phyloP scores from a whole-genome alignment of 192 early-diverging fungal species.

The Jimgerdemannia flammicorona region DNA sequence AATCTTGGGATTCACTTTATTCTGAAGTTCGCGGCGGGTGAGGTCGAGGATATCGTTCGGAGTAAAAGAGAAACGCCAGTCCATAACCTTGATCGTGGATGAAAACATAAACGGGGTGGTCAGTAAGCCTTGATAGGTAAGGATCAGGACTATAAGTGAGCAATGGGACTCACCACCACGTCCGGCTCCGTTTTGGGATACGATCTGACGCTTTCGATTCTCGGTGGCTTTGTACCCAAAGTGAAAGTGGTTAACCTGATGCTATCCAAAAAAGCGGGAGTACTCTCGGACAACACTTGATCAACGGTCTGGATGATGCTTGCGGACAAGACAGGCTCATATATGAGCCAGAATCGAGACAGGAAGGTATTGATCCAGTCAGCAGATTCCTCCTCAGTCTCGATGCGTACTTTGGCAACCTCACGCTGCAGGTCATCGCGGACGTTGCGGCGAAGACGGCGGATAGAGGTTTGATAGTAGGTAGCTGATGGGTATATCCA shows the following conservation, averaged over 20 bases:
- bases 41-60: constrained; percentile 78
- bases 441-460: constrained; percentile 61
- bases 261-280: constrained; percentile 79
- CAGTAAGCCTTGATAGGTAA: not conserved
- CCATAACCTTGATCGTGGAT: constrained; percentile 62
- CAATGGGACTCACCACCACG: constrained; percentile 48
- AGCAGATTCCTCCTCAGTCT: constrained; percentile 56
- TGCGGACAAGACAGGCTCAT: constrained; percentile 81
- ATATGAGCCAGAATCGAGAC: constrained; percentile 84
- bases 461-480: constrained; percentile 72
- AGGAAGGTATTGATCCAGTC: constrained; percentile 93
- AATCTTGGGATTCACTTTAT: constrained; percentile 83
- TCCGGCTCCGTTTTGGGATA: constrained; percentile 73
- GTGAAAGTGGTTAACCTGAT: constrained; percentile 72
- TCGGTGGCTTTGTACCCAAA: constrained; percentile 72
- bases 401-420: constrained; percentile 44
- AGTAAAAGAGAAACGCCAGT: constrained; percentile 83
- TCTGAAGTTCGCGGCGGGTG: constrained; percentile 61
- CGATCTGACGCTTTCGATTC: constrained; percentile 66
- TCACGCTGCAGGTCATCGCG: constrained; percentile 70
- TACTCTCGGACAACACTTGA: constrained; percentile 65
- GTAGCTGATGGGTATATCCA: constrained; percentile 34
- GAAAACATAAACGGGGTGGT: not conserved
- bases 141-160: not conserved
- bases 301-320: constrained; percentile 70